Evolutionary conservation across 352 stramenopile species (phyloP).

Genomic region (Aphanomyces astaci): DNA sequence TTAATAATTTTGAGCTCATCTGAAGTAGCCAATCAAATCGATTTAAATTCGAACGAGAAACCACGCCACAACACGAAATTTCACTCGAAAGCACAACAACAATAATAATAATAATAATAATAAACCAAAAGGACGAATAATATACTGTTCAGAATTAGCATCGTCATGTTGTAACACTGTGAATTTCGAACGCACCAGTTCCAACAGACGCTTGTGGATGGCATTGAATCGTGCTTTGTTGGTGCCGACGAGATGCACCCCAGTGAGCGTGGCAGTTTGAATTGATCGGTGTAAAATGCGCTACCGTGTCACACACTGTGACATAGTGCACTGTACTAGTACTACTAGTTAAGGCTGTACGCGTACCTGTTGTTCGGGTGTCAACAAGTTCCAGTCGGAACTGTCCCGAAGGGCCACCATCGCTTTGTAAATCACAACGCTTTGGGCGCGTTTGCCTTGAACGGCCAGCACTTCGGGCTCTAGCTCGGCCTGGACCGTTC

Average conservation of each 20-base stretch:
- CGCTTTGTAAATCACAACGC: conserved; percentile 86
- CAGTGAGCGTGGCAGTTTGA: conserved; percentile 85
- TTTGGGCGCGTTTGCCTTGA: conserved; percentile 90
- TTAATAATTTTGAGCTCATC: no score
- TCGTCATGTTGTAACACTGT: no score
- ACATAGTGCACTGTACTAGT: no score
- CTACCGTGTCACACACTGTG: conserved; percentile 22
- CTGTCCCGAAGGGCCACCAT: conserved; percentile 73
- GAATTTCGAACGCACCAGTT: conserved; percentile 83
- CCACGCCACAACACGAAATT: no score
- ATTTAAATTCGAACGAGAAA: no score
- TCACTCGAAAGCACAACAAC: no score
- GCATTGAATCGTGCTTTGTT: conserved; percentile 94
- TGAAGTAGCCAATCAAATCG: no score
- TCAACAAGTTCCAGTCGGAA: conserved; percentile 43
- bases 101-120: no score
- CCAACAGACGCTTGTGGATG: conserved; percentile 88
- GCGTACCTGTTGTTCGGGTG: conserved; percentile 49
- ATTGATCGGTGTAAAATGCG: conserved; percentile 88
- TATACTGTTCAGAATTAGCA: no score
- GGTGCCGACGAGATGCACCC: conserved; percentile 88
- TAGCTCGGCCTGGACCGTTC: conserved; percentile 89
- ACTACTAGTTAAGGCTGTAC: no score
- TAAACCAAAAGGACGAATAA: no score
- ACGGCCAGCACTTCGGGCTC: conserved; percentile 91